Percentiles rank a stretch among this genome's conserved stretches.
phyloP scores from a whole-genome alignment of 2,329 filamentous ascomycete species.

The Dothiorella sarmentorum region DNA sequence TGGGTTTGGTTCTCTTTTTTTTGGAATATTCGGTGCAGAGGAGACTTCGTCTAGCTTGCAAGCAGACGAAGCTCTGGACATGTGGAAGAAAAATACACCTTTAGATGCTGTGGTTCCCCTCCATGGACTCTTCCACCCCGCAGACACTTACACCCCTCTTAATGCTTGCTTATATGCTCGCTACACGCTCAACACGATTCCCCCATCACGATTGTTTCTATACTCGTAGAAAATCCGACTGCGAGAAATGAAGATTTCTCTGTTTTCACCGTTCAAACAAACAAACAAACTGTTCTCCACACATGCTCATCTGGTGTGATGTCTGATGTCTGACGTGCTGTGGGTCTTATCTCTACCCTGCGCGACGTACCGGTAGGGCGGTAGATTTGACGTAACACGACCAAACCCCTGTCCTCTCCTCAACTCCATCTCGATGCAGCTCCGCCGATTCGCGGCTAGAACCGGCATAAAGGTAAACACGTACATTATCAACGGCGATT shows the following conservation, averaged over 20 bases:
- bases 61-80: background rate
- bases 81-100: constrained; percentile 1
- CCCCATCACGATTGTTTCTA: background rate
- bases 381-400: no score
- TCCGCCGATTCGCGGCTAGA: no score
- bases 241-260: constrained; percentile 14
- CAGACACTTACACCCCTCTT: background rate
- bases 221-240: background rate
- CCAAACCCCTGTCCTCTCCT: no score
- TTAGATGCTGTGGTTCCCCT: background rate
- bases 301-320: no score
- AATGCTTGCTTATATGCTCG: constrained; percentile 11
- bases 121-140: background rate
- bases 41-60: background rate
- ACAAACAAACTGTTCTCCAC: background rate
- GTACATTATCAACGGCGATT: no score
- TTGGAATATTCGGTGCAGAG: background rate
- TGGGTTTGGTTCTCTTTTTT: background rate
- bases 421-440: no score
- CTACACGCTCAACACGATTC: constrained; percentile 6
- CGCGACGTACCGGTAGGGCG: no score
- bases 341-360: no score
- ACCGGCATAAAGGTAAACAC: no score
- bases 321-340: no score
- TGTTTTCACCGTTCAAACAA: background rate